These are phyloP conservation scores for Trichophyton verrucosum DNA, from an alignment of 2,329 filamentous ascomycete genomes.

Conservation along the genomic window DNA sequence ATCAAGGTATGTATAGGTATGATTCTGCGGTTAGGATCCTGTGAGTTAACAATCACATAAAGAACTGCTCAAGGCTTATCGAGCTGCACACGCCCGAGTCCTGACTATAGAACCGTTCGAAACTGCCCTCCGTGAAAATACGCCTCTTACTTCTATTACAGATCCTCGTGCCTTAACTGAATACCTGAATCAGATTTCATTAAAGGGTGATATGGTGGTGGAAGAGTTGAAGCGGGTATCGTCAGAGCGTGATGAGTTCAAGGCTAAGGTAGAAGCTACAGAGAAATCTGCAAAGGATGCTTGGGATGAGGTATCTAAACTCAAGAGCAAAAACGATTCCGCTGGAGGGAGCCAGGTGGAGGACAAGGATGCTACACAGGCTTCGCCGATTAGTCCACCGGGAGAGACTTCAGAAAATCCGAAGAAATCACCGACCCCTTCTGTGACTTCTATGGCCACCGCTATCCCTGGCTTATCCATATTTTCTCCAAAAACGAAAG, in stretches of 20 bases:
- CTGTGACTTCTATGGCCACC: conserved; percentile 20
- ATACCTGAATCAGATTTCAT: conserved; percentile 74
- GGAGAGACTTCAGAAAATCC: conserved; percentile 17
- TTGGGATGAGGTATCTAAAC: conserved; percentile 49
- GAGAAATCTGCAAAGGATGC: conserved; percentile 52
- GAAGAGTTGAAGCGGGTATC: conserved; percentile 83
- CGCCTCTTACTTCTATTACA: conserved; percentile 73
- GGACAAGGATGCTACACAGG: conserved; percentile 29
- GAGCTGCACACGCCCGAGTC: conserved; percentile 76
- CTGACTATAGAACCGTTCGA: conserved; percentile 89
- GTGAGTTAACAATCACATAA: conserved; percentile 2
- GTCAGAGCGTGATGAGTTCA: conserved; percentile 65
- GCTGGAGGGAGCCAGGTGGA: conserved; percentile 23
- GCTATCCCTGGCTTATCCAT: conserved; percentile 25
- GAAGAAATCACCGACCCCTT: conserved; percentile 22
- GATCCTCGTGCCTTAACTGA: conserved; percentile 77
- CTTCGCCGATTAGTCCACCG: conserved; percentile 23
- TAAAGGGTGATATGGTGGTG: conserved; percentile 85
- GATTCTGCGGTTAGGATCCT: neutral
- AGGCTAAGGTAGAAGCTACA: conserved; percentile 59
- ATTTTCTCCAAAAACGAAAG: conserved; percentile 28
- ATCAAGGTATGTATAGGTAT: conserved; percentile 52
- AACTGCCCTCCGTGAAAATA: conserved; percentile 78
- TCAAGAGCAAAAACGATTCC: conserved; percentile 31
- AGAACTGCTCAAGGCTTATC: conserved; percentile 86